Evolutionary conservation across 148 eudicot species (phyloP).

Genomic region (Oxyria digyna): DNA sequence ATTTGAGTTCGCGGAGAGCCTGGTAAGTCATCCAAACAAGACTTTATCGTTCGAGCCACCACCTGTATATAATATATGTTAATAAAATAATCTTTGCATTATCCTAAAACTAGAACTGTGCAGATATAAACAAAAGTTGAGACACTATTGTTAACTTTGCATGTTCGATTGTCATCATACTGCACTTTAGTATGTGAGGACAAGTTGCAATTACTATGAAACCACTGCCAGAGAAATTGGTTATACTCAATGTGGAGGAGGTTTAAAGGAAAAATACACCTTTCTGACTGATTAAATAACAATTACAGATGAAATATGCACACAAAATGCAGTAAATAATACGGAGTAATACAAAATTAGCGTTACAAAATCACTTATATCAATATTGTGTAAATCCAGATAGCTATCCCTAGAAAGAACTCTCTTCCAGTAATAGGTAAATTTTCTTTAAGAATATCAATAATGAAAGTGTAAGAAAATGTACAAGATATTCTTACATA

Average conservation of each 20-base stretch:
- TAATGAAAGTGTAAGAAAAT: neutral
- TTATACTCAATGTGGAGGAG: neutral
- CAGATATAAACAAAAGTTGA: neutral
- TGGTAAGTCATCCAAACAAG: conserved; percentile 75
- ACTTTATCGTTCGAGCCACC: conserved; percentile 82
- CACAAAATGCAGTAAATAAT: neutral
- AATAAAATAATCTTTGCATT: conserved; percentile 2
- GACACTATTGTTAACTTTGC: neutral
- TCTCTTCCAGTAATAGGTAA: neutral
- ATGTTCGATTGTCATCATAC: neutral
- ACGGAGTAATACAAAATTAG: neutral
- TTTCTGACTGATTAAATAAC: neutral
- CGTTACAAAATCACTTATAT: neutral
- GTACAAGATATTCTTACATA: neutral
- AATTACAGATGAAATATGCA: neutral
- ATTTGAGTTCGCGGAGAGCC: conserved; percentile 88
- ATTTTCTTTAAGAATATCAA: neutral
- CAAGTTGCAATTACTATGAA: neutral
- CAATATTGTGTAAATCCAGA: neutral
- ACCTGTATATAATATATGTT: conserved; percentile 34
- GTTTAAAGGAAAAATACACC: neutral
- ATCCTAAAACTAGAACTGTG: neutral
- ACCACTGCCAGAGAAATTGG: neutral
- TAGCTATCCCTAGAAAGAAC: neutral
- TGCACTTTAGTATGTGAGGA: neutral